These are phyloP conservation scores for Suillus occidentalis DNA, from an alignment of 768 basidiomycete species.

Conservation along the genomic window DNA sequence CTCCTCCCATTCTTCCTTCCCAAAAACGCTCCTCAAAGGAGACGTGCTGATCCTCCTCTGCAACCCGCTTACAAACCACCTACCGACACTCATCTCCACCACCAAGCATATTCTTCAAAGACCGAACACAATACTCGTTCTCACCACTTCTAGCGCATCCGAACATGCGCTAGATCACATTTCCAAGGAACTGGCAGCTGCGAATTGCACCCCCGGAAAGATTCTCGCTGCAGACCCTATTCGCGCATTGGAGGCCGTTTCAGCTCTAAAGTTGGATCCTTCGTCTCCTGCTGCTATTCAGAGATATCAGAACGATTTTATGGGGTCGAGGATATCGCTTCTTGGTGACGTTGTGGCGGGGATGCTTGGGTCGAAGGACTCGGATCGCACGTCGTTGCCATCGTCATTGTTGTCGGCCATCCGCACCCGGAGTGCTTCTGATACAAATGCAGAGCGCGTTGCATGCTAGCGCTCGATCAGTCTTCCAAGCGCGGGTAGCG, in stretches of 20 bases:
- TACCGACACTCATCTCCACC: constrained; percentile 36
- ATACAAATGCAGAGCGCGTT: constrained; percentile 42
- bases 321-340: constrained; percentile 56
- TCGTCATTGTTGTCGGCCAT: constrained; percentile 21
- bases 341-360: constrained; percentile 42
- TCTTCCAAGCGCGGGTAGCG: constrained; percentile 32
- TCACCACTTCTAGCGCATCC: constrained; percentile 31
- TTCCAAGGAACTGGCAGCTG: constrained; percentile 22
- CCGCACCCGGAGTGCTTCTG: constrained; percentile 37
- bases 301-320: constrained; percentile 61
- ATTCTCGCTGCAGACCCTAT: constrained; percentile 56
- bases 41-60: constrained; percentile 66
- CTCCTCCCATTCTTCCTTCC: constrained; percentile 15
- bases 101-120: constrained; percentile 29
- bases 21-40: constrained; percentile 35
- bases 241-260: constrained; percentile 57
- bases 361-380: constrained; percentile 12
- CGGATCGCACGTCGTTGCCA: constrained; percentile 5
- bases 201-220: constrained; percentile 27
- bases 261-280: constrained; percentile 45
- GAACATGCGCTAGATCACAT: constrained; percentile 17
- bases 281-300: constrained; percentile 53
- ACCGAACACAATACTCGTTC: constrained; percentile 46
- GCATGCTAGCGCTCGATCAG: constrained; percentile 32
- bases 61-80: constrained; percentile 56